Evolutionary conservation across 1,139 yeast species (phyloP).

Genomic region (Zygoascus hellenicus): DNA sequence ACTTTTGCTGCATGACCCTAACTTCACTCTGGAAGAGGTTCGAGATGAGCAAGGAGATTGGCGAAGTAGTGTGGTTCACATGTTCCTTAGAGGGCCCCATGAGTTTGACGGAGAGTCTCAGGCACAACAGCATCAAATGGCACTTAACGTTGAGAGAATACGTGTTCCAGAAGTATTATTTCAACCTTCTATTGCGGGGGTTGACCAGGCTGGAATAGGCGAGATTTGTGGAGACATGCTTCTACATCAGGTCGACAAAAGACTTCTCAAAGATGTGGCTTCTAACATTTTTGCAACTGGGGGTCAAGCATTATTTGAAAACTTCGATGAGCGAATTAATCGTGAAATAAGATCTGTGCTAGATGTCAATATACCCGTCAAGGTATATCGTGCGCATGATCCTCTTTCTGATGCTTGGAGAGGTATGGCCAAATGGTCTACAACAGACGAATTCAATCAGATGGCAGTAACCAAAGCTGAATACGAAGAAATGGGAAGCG

Average conservation of each 20-base stretch:
- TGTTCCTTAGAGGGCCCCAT: slow-evolving; percentile 85
- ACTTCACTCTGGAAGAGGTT: slow-evolving; percentile 70
- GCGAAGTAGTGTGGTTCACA: slow-evolving; percentile 72
- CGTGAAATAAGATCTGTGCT: slow-evolving; percentile 63
- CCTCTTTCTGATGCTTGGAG: slow-evolving; percentile 84
- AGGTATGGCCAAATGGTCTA: slow-evolving; percentile 85
- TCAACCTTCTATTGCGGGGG: slow-evolving; percentile 92
- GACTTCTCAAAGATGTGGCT: slow-evolving; percentile 24
- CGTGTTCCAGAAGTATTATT: slow-evolving; percentile 88
- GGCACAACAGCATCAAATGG: slow-evolving; percentile 81
- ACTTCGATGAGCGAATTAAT: slow-evolving; percentile 58
- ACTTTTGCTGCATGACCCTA: slow-evolving; percentile 73
- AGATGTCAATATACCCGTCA: slow-evolving; percentile 61
- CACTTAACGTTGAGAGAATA: slow-evolving; percentile 82
- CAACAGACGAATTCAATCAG: slow-evolving; percentile 40
- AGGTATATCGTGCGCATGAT: slow-evolving; percentile 58
- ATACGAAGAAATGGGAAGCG: slow-evolving; percentile 84
- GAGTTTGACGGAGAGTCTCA: slow-evolving; percentile 57
- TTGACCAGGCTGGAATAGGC: slow-evolving; percentile 87
- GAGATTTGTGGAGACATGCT: slow-evolving; percentile 72
- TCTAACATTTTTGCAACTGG: slow-evolving; percentile 76
- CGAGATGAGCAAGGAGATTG: slow-evolving; percentile 74
- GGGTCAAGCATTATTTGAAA: slow-evolving; percentile 65
- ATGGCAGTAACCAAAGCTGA: slow-evolving; percentile 61
- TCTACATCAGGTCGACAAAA: slow-evolving; percentile 49